Evolutionary conservation across 2,329 filamentous ascomycete species (phyloP).

Genomic region (Coniochaeta ligniaria): DNA sequence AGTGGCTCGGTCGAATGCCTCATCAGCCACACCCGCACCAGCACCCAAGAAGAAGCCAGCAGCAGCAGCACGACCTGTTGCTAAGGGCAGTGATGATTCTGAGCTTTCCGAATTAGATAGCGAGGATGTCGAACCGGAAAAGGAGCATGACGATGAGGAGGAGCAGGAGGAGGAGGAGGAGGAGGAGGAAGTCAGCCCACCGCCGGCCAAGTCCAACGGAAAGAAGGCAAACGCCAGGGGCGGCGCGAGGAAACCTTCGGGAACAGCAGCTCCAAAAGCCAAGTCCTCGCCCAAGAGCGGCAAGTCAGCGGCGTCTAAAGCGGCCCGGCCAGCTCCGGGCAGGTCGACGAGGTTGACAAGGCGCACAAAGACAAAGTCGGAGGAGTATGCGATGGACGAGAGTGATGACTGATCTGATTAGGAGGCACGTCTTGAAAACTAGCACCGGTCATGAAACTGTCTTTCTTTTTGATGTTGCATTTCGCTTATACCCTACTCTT

Average conservation of each 20-base stretch:
- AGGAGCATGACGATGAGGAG: not conserved
- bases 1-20: not conserved
- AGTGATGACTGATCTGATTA: slow-evolving; percentile 1
- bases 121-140: not conserved
- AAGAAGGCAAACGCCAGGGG: slow-evolving; percentile 7
- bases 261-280: slow-evolving; percentile 5
- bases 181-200: not conserved
- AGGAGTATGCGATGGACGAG: slow-evolving; percentile 1
- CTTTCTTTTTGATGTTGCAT: not conserved
- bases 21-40: not conserved
- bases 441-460: not conserved
- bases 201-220: slow-evolving; percentile 8
- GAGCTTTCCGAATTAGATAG: slow-evolving; percentile 8
- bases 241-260: slow-evolving; percentile 1
- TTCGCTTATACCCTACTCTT: not conserved
- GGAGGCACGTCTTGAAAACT: not conserved
- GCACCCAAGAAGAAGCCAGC: slow-evolving; percentile 3
- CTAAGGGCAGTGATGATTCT: slow-evolving; percentile 5
- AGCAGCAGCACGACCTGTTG: slow-evolving; percentile 3
- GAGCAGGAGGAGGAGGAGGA: not conserved
- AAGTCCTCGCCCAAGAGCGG: slow-evolving; percentile 2
- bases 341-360: slow-evolving; percentile 6
- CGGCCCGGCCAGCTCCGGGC: not conserved
- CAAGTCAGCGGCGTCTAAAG: not conserved
- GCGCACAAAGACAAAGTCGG: not conserved